Evolutionary conservation across 1,284 basidiomycete species (phyloP), one percentile per base, ranked within the genome.

Genomic region (Tilletia indica): DNA sequence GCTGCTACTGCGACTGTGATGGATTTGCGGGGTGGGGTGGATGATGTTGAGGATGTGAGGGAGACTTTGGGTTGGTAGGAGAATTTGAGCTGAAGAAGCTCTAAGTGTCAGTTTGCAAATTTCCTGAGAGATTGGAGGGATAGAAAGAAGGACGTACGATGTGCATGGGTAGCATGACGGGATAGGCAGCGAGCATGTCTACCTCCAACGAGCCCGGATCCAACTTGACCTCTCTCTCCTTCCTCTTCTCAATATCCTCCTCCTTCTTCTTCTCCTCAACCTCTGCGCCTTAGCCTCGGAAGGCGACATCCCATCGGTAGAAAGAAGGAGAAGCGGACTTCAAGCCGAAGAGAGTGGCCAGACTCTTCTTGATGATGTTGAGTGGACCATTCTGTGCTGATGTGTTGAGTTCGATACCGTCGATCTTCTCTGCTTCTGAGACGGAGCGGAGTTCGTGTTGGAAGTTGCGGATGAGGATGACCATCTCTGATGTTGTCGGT

Each of bases 111-210:
- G 25, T 31, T 2, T 31, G 25, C 25, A 2, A 31, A 31, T 31
- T 31, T 31, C 25, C 2, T 31, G 2, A 31, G 25, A 31, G 25
- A 31, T 1, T 31, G 25, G 51, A 31, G 6, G 51, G 51, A 54
- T 8, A 4, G 19, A 9, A 31, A 54, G n/a, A 19, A 8, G 19
- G 12, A 54, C 61, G 31, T 34, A 64, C 61, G 61, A 64, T 64
- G 61, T 64, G 61, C 61, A 64, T 64, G 61, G 61, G 61, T 16
- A 64, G 61, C 61, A 64, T 64, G 61, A 64, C 61, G 19, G 61
- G 61, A 64, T 64, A 64, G 9, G 61, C 61, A 25, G 61, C 61
- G 12, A 64, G 61, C 61, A 64, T 42, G 36, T 64, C 61, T 6
- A 64, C 36, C 36, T 64, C 61, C 31, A 64, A 39, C 8, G 16